A percentile compares a stretch with the other conserved stretches of the same genome.
These are phyloP conservation scores for Coprinellus micaceus DNA, from an alignment of 768 basidiomycete species.

Conservation along the genomic window DNA sequence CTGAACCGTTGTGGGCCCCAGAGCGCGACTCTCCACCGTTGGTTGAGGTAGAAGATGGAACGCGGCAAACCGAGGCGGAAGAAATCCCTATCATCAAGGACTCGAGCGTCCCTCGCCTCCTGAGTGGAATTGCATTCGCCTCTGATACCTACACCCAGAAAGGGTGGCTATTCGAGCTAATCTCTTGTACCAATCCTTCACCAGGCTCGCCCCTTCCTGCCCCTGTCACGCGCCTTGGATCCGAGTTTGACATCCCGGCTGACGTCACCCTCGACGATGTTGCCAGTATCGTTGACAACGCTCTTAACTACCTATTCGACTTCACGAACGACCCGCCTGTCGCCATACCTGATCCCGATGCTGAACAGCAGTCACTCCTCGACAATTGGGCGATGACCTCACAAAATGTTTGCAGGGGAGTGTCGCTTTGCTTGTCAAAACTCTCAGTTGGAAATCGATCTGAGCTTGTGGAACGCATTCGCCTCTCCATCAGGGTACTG, in stretches of 20 bases:
- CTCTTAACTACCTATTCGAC: slow-evolving; percentile 40
- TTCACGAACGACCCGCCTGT: slow-evolving; percentile 25
- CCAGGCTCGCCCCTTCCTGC: slow-evolving; percentile 26
- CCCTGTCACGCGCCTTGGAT: slow-evolving; percentile 27
- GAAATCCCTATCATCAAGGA: slow-evolving; percentile 36
- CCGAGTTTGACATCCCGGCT: not conserved
- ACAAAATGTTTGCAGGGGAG: no score
- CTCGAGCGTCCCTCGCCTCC: slow-evolving; percentile 47
- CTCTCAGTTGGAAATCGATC: no score
- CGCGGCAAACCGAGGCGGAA: not conserved
- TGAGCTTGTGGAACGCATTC: not conserved
- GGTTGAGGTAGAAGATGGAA: slow-evolving; percentile 1
- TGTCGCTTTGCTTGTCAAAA: no score
- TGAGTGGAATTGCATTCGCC: slow-evolving; percentile 50
- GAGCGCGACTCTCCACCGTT: slow-evolving; percentile 1
- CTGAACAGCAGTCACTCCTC: no score
- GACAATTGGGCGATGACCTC: no score
- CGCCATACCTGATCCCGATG: no score
- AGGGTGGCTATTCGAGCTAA: slow-evolving; percentile 58
- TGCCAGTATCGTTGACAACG: slow-evolving; percentile 31
- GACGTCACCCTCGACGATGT: slow-evolving; percentile 6
- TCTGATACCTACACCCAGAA: slow-evolving; percentile 51
- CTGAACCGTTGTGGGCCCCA: not conserved
- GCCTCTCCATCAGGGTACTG: not conserved
- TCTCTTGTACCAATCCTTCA: slow-evolving; percentile 32